Base-by-base conservation (phyloP, 2,329 filamentous ascomycete species). In the Fusarium chaquense region DNA sequence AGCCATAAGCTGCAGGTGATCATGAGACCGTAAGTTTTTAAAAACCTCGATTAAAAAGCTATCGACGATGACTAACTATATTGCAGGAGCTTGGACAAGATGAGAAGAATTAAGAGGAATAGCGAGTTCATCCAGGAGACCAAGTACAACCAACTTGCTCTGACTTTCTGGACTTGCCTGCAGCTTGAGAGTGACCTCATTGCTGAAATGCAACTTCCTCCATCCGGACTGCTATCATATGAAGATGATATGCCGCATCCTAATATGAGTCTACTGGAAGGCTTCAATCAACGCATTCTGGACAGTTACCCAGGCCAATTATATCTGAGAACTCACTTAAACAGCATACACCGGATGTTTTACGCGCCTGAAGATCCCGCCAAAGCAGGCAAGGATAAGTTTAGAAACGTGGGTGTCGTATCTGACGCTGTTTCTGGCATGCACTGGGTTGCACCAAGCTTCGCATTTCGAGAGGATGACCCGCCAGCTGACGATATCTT, bases 151-250 rank as follows among this genome's bases (percentile, higher is more conserved):
- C 84, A 91, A 59, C 84, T 91, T 36, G 84, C 91, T 16, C 86
- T 97, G 72, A 91, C 93, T 1, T 98, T 94, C 75, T 98, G 95
- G 95, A 96, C 94, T 10, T 97, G 93, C 77, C 83, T 98, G 67
- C 95, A 98, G 76, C 85, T 98, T 13, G 95, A 98, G 80, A 97
- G 94, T 79, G 95, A 98, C 78, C 93, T 98, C 46, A 86, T 98
- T 47, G 96, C 96, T 5, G 96, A 99, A 79, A 84, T 98, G 62
- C 87, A 83, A 18, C 81, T 88, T 5, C 86, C 87, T 2, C 87
- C 88, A 5, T 90, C 88, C 1, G 86, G 86, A 2, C 85, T 90
- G 55, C 78, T 90, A n/a, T 83, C 82, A 2, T 90, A 86, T 69
- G 88, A 89, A 76, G 84, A 87, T 22, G 83, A 87, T 50, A 89